These are phyloP conservation scores for Chaetomium strumarium DNA, from an alignment of 2,329 filamentous ascomycete genomes.

Conservation along the genomic window DNA sequence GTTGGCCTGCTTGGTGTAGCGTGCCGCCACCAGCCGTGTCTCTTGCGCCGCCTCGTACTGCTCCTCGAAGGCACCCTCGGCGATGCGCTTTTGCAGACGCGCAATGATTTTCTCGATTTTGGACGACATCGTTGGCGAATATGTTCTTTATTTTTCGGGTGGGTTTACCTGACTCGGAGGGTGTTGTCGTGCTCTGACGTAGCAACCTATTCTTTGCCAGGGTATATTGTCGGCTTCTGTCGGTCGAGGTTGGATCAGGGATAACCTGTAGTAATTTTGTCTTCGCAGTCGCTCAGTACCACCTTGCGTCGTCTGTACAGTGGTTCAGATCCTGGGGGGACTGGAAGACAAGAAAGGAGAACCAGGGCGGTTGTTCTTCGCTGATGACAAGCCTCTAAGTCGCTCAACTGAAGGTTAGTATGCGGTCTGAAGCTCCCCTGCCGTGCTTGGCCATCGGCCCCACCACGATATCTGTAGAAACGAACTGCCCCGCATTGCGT, in stretches of 20 bases:
- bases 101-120: conserved; percentile 54
- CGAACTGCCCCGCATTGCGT: conserved; percentile 3
- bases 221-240: too few species aligned
- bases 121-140: conserved; percentile 27
- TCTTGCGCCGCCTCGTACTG: conserved; percentile 96
- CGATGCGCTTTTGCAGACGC: conserved; percentile 76
- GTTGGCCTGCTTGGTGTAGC: conserved; percentile 84
- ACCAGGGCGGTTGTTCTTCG: too few species aligned
- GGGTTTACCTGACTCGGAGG: not conserved
- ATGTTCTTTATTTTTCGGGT: not conserved
- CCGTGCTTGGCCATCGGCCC: not conserved
- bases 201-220: too few species aligned
- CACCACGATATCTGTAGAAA: not conserved
- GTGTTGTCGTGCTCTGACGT: not conserved
- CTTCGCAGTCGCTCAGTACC: too few species aligned
- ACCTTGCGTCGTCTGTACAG: too few species aligned
- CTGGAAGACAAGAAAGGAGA: too few species aligned
- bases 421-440: not conserved
- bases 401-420: too few species aligned
- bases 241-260: too few species aligned
- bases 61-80: conserved; percentile 37
- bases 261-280: too few species aligned
- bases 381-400: too few species aligned
- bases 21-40: conserved; percentile 87
- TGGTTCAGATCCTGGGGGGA: too few species aligned